A percentile compares a stretch with the other conserved stretches of the same genome.
phyloP scores from a whole-genome alignment of 768 basidiomycete genomes.

The Boletus pseudo-olivaceus region DNA sequence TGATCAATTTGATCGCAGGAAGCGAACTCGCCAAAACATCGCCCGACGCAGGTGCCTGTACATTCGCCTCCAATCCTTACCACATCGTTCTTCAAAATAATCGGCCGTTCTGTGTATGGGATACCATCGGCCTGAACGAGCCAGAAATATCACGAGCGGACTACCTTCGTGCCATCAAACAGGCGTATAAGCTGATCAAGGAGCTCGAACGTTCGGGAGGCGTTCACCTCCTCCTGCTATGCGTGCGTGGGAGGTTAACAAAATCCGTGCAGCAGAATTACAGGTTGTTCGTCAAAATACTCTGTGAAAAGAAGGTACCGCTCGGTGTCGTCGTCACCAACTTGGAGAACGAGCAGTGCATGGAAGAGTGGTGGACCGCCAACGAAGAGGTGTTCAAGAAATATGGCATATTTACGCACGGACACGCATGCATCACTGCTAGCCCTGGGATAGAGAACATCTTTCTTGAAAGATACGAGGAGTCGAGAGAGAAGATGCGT shows the following conservation, averaged over 20 bases:
- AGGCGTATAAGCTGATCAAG: slow-evolving; percentile 33
- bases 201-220: slow-evolving; percentile 31
- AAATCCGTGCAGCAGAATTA: slow-evolving; percentile 37
- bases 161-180: slow-evolving; percentile 26
- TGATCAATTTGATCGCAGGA: slow-evolving; percentile 40
- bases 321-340: slow-evolving; percentile 37
- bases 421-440: slow-evolving; percentile 42
- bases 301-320: slow-evolving; percentile 38
- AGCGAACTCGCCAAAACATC: slow-evolving; percentile 27
- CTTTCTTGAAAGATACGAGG: slow-evolving; percentile 28
- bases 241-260: slow-evolving; percentile 38
- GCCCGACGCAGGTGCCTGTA: slow-evolving; percentile 33
- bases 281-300: slow-evolving; percentile 35
- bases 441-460: slow-evolving; percentile 20
- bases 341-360: slow-evolving; percentile 34
- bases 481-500: slow-evolving; percentile 27
- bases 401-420: slow-evolving; percentile 28
- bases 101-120: slow-evolving; percentile 27
- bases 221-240: slow-evolving; percentile 38
- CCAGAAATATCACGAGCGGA: slow-evolving; percentile 14
- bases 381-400: slow-evolving; percentile 32
- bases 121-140: slow-evolving; percentile 33
- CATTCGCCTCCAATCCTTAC: slow-evolving; percentile 30
- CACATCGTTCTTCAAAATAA: slow-evolving; percentile 12
- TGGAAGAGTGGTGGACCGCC: slow-evolving; percentile 38